Conservation (phyloP, 345 rosid genomes). For the Crucihimalaya himalaica region DNA sequence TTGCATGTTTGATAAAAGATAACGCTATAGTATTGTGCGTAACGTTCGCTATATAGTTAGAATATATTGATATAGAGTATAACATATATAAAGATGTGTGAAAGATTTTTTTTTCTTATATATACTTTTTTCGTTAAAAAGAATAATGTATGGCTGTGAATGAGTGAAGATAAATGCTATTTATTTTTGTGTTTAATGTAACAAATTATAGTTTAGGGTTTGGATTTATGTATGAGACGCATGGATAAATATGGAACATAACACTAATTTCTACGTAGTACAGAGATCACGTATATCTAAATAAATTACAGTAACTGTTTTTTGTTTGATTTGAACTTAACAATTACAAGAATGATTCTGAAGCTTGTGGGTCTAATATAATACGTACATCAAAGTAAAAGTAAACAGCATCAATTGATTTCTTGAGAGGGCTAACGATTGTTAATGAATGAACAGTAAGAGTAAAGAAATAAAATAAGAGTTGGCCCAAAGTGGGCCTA, state of each 20-base stretch:
- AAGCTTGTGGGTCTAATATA: neutral
- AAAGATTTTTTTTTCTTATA: neutral
- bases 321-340: neutral
- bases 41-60: conserved; percentile 27
- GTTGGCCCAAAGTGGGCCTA: conserved; percentile 45
- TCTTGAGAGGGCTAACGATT: neutral
- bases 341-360: neutral
- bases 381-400: neutral
- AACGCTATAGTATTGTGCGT: conserved; percentile 15
- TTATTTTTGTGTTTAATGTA: neutral
- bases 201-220: conserved; percentile 13
- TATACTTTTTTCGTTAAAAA: neutral
- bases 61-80: conserved; percentile 25
- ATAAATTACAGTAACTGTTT: neutral
- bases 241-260: neutral
- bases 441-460: neutral
- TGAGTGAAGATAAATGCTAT: conserved; percentile 20
- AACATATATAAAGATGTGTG: conserved; percentile 33
- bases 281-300: neutral
- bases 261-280: neutral
- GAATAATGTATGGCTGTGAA: conserved; percentile 25
- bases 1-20: conserved; percentile 58
- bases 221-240: neutral
- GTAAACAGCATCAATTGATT: neutral
- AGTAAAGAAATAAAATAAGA: conserved; percentile 13